These are phyloP conservation scores for Sordaria brevicollis DNA, from an alignment of 495 filamentous ascomycete species.

Conservation along the genomic window DNA sequence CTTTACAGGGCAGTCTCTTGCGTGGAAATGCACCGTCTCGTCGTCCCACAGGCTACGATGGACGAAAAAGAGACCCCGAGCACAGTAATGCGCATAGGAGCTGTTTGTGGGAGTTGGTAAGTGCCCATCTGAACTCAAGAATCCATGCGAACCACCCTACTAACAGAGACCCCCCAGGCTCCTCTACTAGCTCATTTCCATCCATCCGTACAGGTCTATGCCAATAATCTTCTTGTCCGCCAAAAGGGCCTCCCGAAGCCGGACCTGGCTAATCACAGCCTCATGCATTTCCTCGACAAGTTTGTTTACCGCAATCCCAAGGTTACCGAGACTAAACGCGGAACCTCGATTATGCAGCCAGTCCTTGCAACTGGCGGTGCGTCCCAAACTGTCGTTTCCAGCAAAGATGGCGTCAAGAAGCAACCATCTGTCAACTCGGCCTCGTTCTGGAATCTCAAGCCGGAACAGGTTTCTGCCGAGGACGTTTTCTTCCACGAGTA, in stretches of 20 bases:
- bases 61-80: slow-evolving; percentile 80
- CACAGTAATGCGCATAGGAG: slow-evolving; percentile 82
- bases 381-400: slow-evolving; percentile 54
- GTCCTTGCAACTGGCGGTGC: slow-evolving; percentile 55
- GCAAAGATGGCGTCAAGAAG: slow-evolving; percentile 36
- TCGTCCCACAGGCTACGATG: slow-evolving; percentile 51
- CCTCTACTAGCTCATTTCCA: slow-evolving; percentile 81
- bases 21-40: slow-evolving; percentile 2
- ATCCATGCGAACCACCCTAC: background rate
- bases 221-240: slow-evolving; percentile 53
- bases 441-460: slow-evolving; percentile 81
- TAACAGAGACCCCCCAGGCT: slow-evolving; percentile 25
- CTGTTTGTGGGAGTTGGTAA: slow-evolving; percentile 85
- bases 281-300: slow-evolving; percentile 91
- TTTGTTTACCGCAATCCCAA: slow-evolving; percentile 93
- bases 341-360: slow-evolving; percentile 92
- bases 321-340: slow-evolving; percentile 49
- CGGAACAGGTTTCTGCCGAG: slow-evolving; percentile 75
- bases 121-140: slow-evolving; percentile 10
- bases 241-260: slow-evolving; percentile 71
- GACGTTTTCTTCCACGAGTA: slow-evolving; percentile 98
- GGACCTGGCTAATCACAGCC: slow-evolving; percentile 73
- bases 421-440: slow-evolving; percentile 64
- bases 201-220: slow-evolving; percentile 87
- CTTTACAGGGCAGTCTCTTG: slow-evolving; percentile 3